phyloP scores from a whole-genome alignment of 2,329 filamentous ascomycete genomes.

The Penicillium nordicum region DNA sequence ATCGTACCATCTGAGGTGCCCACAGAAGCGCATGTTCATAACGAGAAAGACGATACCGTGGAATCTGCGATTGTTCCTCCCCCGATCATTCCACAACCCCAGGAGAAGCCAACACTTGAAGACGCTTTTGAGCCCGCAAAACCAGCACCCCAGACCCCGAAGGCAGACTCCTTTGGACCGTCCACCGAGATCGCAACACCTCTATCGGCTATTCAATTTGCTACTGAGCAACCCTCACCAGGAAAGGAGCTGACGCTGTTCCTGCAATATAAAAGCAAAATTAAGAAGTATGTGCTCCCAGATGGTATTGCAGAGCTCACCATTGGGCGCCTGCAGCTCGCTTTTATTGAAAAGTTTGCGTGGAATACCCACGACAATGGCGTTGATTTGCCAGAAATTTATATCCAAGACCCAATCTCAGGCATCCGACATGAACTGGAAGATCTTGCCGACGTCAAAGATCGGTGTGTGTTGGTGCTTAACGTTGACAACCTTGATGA shows the following conservation, averaged over 20 bases:
- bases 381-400: conserved; percentile 89
- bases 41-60: conserved; percentile 22
- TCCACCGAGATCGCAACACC: conserved; percentile 30
- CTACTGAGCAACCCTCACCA: conserved; percentile 61
- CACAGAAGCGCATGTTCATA: conserved; percentile 30
- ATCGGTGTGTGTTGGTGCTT: conserved; percentile 88
- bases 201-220: conserved; percentile 53
- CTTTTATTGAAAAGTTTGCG: conserved; percentile 98
- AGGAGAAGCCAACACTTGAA: conserved; percentile 34
- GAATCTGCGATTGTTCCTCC: conserved; percentile 53
- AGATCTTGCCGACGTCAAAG: conserved; percentile 88
- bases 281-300: conserved; percentile 89
- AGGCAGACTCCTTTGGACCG: conserved; percentile 18
- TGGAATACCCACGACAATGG: conserved; percentile 98
- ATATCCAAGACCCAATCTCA: conserved; percentile 93
- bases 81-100: conserved; percentile 50
- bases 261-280: conserved; percentile 91
- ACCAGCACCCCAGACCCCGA: conserved; percentile 28
- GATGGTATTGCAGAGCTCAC: conserved; percentile 82
- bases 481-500: conserved; percentile 93
- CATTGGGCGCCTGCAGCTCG: conserved; percentile 82
- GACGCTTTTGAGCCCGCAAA: conserved; percentile 38
- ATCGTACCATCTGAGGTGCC: conserved; percentile 50
- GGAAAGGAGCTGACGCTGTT: conserved; percentile 91
- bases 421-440: conserved; percentile 96